Evolutionary conservation across 2,329 filamentous ascomycete genomes (phyloP), one percentile per base, ranked within the genome.

Genomic region (Exutisphaerella laricina): DNA sequence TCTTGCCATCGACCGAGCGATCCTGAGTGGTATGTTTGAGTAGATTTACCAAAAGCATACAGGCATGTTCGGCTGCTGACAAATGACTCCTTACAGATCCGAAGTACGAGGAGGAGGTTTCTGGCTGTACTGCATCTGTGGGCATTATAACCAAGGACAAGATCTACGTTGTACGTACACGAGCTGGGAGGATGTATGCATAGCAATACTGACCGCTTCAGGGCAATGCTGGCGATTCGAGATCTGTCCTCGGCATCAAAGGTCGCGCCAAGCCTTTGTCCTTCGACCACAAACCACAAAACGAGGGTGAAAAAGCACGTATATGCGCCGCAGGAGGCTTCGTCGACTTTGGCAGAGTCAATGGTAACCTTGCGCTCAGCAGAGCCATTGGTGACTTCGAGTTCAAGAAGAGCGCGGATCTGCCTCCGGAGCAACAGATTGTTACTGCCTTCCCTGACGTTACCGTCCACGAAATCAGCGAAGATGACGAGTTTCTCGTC

Each of bases 211-310:
- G 46, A 58, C 45, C 25, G 25, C 21, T 42, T 13, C 57, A 98
- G 92, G 92, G 88, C 61, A 98, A 98, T 66, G 88, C 92, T 51
- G 92, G 92, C 63, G 92, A 98, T 67, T 98, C 92, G 51, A 82
- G 92, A 73, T 87, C 84, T 62, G 92, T 98, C 18, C 71, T 98
- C 54, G 92, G 92, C 58, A 88, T 98, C 61, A 98, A 97, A 73
- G 92, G 92, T 54, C 80, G 92, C 59, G 92, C 92, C 56, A 98
- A 97, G 73, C 92, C 92, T 39, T 76, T 98, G 48, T 98, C 92
- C n/a, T 94, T 94, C 64, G 92, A 98, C 66, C 92, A 98, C 75
- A 98, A 98, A 72, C 92, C 92, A 30, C 89, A 96, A 67, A 96
- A 97, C 58, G 92, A 98, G 78, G 87, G 82, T 64, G 92, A 98